A percentile compares a stretch with the other conserved stretches of the same genome.
Evolutionary conservation across 129 eudicot genomes (phyloP).

Genomic region (Kitagawia praeruptora): DNA sequence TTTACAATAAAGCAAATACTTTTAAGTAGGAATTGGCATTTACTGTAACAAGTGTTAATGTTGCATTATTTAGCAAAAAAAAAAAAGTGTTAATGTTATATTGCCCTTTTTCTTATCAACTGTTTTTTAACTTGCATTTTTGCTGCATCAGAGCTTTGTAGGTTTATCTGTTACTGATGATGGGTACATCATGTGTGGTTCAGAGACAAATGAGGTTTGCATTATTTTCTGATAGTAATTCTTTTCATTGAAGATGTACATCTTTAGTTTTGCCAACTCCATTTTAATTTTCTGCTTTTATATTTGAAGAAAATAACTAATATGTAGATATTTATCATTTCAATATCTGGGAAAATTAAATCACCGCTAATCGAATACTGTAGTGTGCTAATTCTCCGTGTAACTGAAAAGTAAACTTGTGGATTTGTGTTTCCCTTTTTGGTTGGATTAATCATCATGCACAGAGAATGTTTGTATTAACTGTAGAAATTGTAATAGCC

Average conservation of each 20-base stretch:
- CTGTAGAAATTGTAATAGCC: too few relatives aligned
- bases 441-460: not conserved
- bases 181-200: conserved; percentile 73
- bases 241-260: not conserved
- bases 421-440: not conserved
- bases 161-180: conserved; percentile 65
- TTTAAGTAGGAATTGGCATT: not conserved
- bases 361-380: too few relatives aligned
- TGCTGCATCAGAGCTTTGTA: conserved; percentile 51
- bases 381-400: not conserved
- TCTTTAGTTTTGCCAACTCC: not conserved
- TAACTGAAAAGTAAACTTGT: not conserved
- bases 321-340: not conserved
- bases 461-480: not conserved
- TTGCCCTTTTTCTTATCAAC: too few relatives aligned
- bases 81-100: too few relatives aligned
- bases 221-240: not conserved
- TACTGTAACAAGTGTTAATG: not conserved
- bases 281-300: not conserved
- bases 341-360: not conserved
- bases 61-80: too few relatives aligned
- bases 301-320: too few relatives aligned
- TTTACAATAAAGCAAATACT: not conserved
- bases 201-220: conserved; percentile 71
- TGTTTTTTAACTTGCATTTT: not conserved